Conservation (phyloP, 2,329 filamentous ascomycete species). For the Diplodia sapinea region DNA sequence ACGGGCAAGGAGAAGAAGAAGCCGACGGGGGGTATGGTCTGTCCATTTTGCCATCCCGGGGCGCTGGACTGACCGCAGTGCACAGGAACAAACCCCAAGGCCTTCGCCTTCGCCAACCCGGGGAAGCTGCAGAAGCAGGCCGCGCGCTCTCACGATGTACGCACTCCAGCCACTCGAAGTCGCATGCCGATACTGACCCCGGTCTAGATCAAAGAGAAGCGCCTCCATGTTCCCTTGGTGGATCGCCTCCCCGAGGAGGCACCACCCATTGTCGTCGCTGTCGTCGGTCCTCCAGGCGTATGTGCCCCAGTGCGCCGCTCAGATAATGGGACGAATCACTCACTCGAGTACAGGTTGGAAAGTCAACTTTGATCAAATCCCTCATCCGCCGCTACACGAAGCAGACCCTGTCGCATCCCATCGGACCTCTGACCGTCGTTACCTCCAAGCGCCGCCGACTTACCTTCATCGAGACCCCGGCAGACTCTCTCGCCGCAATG, state of each 20-base stretch:
- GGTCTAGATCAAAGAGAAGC: constrained; percentile 84
- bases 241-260: constrained; percentile 95
- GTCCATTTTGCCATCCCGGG: neutral
- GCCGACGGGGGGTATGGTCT: constrained; percentile 62
- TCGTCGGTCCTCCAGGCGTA: constrained; percentile 93
- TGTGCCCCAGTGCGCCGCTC: constrained; percentile 34
- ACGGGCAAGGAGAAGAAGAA: constrained; percentile 90
- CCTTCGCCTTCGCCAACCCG: constrained; percentile 82
- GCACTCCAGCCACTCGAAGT: constrained; percentile 32
- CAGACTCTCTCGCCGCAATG: constrained; percentile 90
- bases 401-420: constrained; percentile 86
- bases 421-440: constrained; percentile 92
- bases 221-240: constrained; percentile 93
- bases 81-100: constrained; percentile 81
- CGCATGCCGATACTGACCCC: neutral
- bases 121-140: constrained; percentile 79
- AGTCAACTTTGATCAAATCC: constrained; percentile 94
- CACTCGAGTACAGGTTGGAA: constrained; percentile 65
- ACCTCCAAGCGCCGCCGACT: constrained; percentile 94
- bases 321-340: constrained; percentile 13
- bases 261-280: constrained; percentile 87
- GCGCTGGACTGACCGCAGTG: constrained; percentile 33
- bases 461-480: constrained; percentile 97
- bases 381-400: constrained; percentile 94
- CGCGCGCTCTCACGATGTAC: constrained; percentile 73